Evolutionary conservation across 345 rosid species (phyloP), one percentile per base, ranked within the genome.

Genomic region (Linum lewisii): DNA sequence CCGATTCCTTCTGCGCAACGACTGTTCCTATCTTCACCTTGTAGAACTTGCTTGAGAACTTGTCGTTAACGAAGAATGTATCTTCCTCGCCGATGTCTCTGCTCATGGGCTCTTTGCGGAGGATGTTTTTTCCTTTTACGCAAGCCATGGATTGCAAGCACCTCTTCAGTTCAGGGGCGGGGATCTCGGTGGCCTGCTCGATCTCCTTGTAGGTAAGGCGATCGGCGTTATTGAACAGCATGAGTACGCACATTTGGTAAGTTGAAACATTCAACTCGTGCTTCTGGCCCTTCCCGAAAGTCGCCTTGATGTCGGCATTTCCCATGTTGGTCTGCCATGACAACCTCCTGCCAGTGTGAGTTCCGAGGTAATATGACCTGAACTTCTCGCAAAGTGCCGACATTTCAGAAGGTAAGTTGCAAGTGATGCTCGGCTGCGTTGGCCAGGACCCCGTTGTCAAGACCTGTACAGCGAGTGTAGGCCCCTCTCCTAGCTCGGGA

Each of bases 251-350:
- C 99, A 93, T 93, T 47, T 93, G 99, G 79, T 84, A 93, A 2
- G 99, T 93, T 10, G 99, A 93, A 51, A 93, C 99, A 44, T 93
- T 93, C 82, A 93, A 67, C 72, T 89, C 99, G 60, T 93, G 99
- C 78, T 85, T 93, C 81, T 93, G 99, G 72, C 95, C 99, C 72
- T 86, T 93, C 60, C 94, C 99, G 52, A 93, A 89, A 7, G 67
- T 57, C 25, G 99, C 99, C 69, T 82, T 93, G 60, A 93, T 76
- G 59, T 93, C 99, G 0, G 99, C 99, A 24, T 95, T 79, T 54
- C 99, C 99, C 99, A 87, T 93, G 81, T 93, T 93, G 16, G 99
- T 93, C 74, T 93, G 99, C 99, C 99, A 93, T 10, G 99, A 79
- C 63, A 93, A 66, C 69, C 99, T 81, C 78, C 99, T 72, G 18